Evolutionary conservation across 163 green algal genomes (phyloP).

Genomic region (Scenedesmus sp.): DNA sequence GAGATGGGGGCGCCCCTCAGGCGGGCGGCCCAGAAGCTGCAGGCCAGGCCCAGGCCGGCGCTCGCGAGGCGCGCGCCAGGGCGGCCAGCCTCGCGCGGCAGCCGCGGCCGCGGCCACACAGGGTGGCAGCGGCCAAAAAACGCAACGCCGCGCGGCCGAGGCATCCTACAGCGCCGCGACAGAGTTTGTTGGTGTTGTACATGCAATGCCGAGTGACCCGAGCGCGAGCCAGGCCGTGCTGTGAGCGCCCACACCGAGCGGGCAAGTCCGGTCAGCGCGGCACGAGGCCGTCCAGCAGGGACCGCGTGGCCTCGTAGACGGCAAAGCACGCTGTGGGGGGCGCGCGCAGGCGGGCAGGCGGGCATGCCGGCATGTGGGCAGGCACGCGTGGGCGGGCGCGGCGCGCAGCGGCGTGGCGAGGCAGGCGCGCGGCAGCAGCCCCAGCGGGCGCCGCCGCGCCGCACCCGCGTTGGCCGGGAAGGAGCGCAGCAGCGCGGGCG

Average conservation of each 20-base stretch:
- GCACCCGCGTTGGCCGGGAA: slow-evolving; percentile 82
- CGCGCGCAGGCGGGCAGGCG: too few species aligned
- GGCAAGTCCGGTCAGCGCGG: background rate
- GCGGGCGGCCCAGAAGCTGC: too few species aligned
- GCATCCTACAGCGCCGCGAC: background rate
- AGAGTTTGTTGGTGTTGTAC: background rate
- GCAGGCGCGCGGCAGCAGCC: too few species aligned
- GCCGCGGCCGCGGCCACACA: background rate
- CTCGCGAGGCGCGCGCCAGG: too few species aligned
- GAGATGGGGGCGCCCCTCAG: too few species aligned
- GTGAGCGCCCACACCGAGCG: background rate
- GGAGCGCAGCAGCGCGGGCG: slow-evolving; percentile 65
- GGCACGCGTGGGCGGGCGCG: too few species aligned
- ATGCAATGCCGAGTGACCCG: background rate
- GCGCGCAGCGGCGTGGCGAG: too few species aligned
- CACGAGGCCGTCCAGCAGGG: background rate
- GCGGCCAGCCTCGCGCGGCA: background rate
- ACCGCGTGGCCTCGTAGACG: slow-evolving; percentile 64
- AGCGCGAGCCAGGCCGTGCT: background rate
- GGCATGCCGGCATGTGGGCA: too few species aligned
- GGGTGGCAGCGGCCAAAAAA: background rate
- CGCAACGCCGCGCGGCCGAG: background rate
- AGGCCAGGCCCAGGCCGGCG: too few species aligned
- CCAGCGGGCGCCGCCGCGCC: too few species aligned
- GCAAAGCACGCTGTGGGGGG: slow-evolving; percentile 74